Evolutionary conservation across 148 eudicot genomes (phyloP), one percentile per base, ranked within the genome.

Genomic region (Rhododendron ferrugineum): DNA sequence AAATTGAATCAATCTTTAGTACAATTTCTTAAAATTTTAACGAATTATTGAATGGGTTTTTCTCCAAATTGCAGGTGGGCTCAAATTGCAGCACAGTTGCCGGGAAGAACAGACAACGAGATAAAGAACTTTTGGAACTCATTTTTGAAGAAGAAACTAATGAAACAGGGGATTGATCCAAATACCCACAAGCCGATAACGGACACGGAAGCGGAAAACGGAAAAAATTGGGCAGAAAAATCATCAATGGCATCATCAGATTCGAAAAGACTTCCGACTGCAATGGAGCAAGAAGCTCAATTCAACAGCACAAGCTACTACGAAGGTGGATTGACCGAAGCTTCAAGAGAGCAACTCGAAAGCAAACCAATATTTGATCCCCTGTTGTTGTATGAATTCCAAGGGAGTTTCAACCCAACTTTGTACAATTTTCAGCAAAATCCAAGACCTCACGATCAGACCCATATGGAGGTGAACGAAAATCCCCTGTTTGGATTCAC

Each of bases 91-190:
- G 88, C 95, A 85, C 96, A 95, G 22, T 87, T 95, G 49, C 98
- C 98, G 34, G 98, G 98, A 85, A 93, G 98, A 94, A 95, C 98
- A 74, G 98, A 95, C 30, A 95, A 95, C 40, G 98, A 95, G 87
- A 94, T 94, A 20, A 95, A 95, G 90, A 95, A 95, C 54, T 89
- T 94, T 18, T 95, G 98, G 98, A 95, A 95, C 83, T 95, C 98
- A 10, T 76, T 86, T 44, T 85, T 95, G 36, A 95, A 95, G 89
- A 95, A 95, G 93, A 94, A 92, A 89, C 92, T 95, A 72, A 87
- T 88, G 62, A 95, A 88, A 81, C 95, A 94, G 88, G 98, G 98
- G 18, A 94, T 95, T 85, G 94, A 95, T 90, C 98, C 98, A 26
- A 91, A 88, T 79, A 95, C 98, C 32, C 98, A 95, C 88, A 88